Percentiles rank a stretch among this genome's conserved stretches.
Evolutionary conservation across 2,329 filamentous ascomycete species (phyloP).

Genomic region (Aspergillus costaricaensis): DNA sequence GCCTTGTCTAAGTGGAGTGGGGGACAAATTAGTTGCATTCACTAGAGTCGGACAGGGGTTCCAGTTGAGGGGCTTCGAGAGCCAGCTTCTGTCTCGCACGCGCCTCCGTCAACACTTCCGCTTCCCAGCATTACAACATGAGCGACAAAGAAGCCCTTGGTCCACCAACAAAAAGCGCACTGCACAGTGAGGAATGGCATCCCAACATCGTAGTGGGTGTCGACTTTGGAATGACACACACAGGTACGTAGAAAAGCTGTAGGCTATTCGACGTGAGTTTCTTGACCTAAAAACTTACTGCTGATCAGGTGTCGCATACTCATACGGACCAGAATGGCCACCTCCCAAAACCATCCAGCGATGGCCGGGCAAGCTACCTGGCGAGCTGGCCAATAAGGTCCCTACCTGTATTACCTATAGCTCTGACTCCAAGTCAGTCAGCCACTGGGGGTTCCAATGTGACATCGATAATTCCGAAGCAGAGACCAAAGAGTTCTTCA

Average conservation of each 20-base stretch:
- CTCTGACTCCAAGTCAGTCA: slow-evolving; percentile 11
- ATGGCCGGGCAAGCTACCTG: slow-evolving; percentile 34
- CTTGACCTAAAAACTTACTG: background rate
- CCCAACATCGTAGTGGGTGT: slow-evolving; percentile 32
- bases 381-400: slow-evolving; percentile 39
- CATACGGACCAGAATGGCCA: slow-evolving; percentile 37
- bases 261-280: too few species aligned
- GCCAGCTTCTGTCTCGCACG: background rate
- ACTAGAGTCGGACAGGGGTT: background rate
- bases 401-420: slow-evolving; percentile 34
- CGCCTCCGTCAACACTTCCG: too few species aligned
- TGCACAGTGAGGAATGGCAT: slow-evolving; percentile 17
- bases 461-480: slow-evolving; percentile 32
- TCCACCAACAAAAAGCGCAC: background rate
- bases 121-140: background rate
- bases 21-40: background rate
- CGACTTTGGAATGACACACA: slow-evolving; percentile 36
- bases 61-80: background rate
- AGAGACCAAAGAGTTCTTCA: slow-evolving; percentile 41
- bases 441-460: slow-evolving; percentile 40
- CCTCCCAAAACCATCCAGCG: slow-evolving; percentile 38
- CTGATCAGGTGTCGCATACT: slow-evolving; percentile 38
- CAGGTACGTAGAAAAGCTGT: slow-evolving; percentile 15
- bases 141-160: slow-evolving; percentile 6
- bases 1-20: too few species aligned